These are phyloP conservation scores for Linanthus parryae DNA, from an alignment of 148 eudicot species.

Conservation along the genomic window DNA sequence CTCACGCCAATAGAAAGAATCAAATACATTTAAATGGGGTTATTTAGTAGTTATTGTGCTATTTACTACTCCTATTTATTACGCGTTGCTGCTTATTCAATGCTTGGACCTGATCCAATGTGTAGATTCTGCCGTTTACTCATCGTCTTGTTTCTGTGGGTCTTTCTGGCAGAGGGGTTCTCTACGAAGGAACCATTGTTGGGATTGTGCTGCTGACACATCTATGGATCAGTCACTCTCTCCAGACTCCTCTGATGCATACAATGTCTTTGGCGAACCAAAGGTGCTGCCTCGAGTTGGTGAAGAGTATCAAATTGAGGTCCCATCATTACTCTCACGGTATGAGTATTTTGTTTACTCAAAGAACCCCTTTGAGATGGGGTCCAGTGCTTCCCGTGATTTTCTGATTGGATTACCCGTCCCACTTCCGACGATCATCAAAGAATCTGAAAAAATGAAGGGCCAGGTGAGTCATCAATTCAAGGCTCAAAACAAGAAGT, in stretches of 20 bases:
- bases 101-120: background rate
- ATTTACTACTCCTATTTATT: background rate
- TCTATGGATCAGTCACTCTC: slow-evolving; percentile 18
- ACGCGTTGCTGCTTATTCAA: background rate
- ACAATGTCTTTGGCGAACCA: slow-evolving; percentile 39
- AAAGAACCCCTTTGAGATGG: slow-evolving; percentile 16
- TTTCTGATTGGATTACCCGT: slow-evolving; percentile 46
- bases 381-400: slow-evolving; percentile 16
- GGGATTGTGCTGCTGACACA: slow-evolving; percentile 16
- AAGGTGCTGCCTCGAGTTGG: slow-evolving; percentile 53
- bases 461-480: background rate
- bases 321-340: slow-evolving; percentile 30
- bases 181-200: slow-evolving; percentile 18
- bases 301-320: slow-evolving; percentile 54
- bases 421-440: slow-evolving; percentile 40
- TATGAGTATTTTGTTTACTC: slow-evolving; percentile 18
- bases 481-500: background rate
- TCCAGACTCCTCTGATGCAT: slow-evolving; percentile 12
- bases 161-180: slow-evolving; percentile 37
- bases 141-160: background rate
- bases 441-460: slow-evolving; percentile 9
- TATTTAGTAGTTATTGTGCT: background rate
- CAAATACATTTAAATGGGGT: too few relatives aligned
- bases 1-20: too few relatives aligned
- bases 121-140: background rate